Percentiles rank a stretch among this genome's conserved stretches.
These are phyloP conservation scores for Candida verbasci DNA, from an alignment of 805 yeast species.

Conservation along the genomic window DNA sequence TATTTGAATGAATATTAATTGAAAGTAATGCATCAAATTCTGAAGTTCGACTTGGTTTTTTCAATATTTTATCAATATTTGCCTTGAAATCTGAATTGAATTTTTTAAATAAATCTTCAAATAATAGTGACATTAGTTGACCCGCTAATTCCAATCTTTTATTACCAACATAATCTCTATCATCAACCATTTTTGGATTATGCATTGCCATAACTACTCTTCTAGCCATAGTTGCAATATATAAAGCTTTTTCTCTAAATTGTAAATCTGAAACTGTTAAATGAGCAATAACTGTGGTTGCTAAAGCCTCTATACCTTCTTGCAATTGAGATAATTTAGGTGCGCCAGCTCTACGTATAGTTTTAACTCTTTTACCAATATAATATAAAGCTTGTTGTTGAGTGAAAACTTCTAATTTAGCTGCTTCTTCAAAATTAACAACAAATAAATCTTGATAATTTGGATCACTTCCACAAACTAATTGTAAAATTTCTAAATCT, in stretches of 20 bases:
- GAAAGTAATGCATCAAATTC: slow-evolving; percentile 92
- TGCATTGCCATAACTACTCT: slow-evolving; percentile 94
- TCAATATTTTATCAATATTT: slow-evolving; percentile 86
- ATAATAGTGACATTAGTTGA: slow-evolving; percentile 88
- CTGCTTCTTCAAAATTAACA: slow-evolving; percentile 90
- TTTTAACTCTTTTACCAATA: slow-evolving; percentile 87
- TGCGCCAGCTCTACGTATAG: slow-evolving; percentile 80
- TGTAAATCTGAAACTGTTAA: slow-evolving; percentile 79
- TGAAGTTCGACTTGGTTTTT: slow-evolving; percentile 89
- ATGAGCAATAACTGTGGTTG: slow-evolving; percentile 95
- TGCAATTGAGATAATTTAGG: slow-evolving; percentile 77
- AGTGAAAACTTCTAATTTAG: slow-evolving; percentile 77
- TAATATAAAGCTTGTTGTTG: slow-evolving; percentile 92
- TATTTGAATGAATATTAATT: slow-evolving; percentile 86
- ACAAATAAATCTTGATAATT: slow-evolving; percentile 89
- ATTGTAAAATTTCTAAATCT: slow-evolving; percentile 87
- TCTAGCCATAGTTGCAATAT: slow-evolving; percentile 94
- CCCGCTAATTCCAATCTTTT: slow-evolving; percentile 97
- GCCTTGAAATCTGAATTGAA: slow-evolving; percentile 94
- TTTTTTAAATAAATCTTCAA: slow-evolving; percentile 95
- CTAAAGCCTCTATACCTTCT: slow-evolving; percentile 95
- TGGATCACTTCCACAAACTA: slow-evolving; percentile 88
- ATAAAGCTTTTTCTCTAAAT: slow-evolving; percentile 90
- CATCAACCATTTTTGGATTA: slow-evolving; percentile 94
- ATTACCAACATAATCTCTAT: slow-evolving; percentile 97